phyloP scores from a whole-genome alignment of 2,329 filamentous ascomycete species.

The Fusarium gaditjirri region DNA sequence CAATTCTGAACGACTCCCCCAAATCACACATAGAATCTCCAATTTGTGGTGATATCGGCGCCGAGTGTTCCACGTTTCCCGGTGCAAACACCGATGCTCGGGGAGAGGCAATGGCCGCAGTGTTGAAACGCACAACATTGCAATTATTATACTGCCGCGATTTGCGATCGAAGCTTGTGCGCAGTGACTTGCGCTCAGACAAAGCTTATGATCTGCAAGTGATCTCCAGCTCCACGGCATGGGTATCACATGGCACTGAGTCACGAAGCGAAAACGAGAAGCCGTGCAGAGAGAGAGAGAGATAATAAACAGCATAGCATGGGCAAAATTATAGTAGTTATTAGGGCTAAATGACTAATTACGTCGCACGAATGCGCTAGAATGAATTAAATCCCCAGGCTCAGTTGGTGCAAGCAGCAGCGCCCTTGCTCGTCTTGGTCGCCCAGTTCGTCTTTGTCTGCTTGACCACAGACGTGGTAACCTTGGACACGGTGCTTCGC shows the following conservation, averaged over 20 bases:
- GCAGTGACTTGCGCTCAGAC: slow-evolving; percentile 20
- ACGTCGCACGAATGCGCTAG: not conserved
- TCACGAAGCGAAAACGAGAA: not conserved
- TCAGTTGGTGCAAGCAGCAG: slow-evolving; percentile 23
- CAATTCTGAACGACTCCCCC: not conserved
- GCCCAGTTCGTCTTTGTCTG: slow-evolving; percentile 25
- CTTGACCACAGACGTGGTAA: slow-evolving; percentile 25
- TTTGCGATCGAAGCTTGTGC: slow-evolving; percentile 15
- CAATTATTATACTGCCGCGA: not conserved
- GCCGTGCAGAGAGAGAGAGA: not conserved
- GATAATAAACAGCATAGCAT: no score
- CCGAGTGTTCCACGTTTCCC: not conserved
- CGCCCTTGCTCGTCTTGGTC: slow-evolving; percentile 32
- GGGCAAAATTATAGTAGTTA: not conserved
- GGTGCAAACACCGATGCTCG: not conserved
- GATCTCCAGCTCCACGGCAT: slow-evolving; percentile 25
- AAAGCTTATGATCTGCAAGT: slow-evolving; percentile 30
- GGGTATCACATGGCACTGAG: slow-evolving; percentile 3
- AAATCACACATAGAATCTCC: not conserved
- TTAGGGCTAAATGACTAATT: not conserved
- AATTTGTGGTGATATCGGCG: not conserved
- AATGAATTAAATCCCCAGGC: not conserved
- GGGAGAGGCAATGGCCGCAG: not conserved
- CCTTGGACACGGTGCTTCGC: slow-evolving; percentile 29
- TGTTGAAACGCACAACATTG: not conserved